A percentile compares a stretch with the other conserved stretches of the same genome.
Conservation (phyloP, 495 filamentous ascomycete species). For the Elasticomyces elasticus region DNA sequence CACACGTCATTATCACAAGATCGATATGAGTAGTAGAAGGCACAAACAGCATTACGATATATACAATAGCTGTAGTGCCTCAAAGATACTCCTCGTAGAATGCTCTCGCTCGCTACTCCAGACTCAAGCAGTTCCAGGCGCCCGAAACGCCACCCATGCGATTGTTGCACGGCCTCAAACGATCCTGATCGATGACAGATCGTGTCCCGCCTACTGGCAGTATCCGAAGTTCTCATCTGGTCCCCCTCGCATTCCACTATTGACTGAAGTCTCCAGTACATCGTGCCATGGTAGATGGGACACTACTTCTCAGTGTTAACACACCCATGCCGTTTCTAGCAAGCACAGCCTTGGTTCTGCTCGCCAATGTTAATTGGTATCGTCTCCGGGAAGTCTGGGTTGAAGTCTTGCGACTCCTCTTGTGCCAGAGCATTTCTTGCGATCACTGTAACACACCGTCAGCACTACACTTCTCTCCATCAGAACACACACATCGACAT, state of each 20-base stretch:
- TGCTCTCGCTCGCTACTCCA: neutral
- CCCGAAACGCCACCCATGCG: neutral
- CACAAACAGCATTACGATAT: neutral
- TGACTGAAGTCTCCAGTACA: neutral
- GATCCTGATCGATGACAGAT: too few relatives aligned
- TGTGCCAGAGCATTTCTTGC: slow-evolving; percentile 89
- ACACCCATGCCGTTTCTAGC: too few relatives aligned
- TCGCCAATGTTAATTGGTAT: slow-evolving; percentile 94
- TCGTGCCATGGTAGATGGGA: neutral
- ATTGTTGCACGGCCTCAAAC: too few relatives aligned
- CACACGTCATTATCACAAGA: neutral
- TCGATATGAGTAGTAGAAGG: neutral
- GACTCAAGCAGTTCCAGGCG: neutral
- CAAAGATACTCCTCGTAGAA: neutral
- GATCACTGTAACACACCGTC: slow-evolving; percentile 56
- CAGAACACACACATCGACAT: slow-evolving; percentile 18
- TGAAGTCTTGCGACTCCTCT: slow-evolving; percentile 89
- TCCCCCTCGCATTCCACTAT: too few relatives aligned
- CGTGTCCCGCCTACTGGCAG: too few relatives aligned
- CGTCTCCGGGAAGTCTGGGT: slow-evolving; percentile 88
- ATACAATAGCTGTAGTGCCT: neutral
- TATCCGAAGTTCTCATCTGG: neutral
- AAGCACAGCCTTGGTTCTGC: slow-evolving; percentile 84
- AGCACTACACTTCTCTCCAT: too few relatives aligned
- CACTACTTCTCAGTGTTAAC: neutral